These are phyloP conservation scores for Solanum dulcamara DNA, from an alignment of 257 asterid genomes.

Conservation along the genomic window DNA sequence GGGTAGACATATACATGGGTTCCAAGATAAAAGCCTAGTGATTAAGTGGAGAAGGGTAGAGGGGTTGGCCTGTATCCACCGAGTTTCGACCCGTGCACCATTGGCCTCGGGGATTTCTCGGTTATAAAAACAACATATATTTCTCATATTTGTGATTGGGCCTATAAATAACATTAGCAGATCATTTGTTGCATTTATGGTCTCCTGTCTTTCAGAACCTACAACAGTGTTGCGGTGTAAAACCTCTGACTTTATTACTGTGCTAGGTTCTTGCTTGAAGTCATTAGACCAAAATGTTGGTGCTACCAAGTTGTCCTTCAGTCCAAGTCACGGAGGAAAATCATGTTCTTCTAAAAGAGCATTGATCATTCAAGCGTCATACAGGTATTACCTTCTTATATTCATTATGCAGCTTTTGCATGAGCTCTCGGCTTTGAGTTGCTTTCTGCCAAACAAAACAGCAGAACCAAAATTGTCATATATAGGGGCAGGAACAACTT, in stretches of 20 bases:
- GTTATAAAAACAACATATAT: neutral
- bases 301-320: constrained; percentile 41
- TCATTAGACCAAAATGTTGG: constrained; percentile 22
- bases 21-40: neutral
- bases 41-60: neutral
- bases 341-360: constrained; percentile 22
- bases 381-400: constrained; percentile 27
- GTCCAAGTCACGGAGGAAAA: constrained; percentile 21
- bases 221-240: neutral
- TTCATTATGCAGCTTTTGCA: neutral
- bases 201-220: neutral
- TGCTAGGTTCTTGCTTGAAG: constrained; percentile 30
- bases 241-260: neutral
- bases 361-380: constrained; percentile 45
- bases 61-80: neutral
- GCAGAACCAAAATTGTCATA: neutral
- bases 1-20: neutral
- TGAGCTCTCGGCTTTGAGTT: neutral
- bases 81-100: neutral
- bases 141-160: neutral
- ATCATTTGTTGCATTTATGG: neutral
- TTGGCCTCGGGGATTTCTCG: neutral
- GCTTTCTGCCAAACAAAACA: neutral
- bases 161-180: neutral
- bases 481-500: neutral